Conservation (phyloP, 2,329 filamentous ascomycete genomes). For the Mycosphaerella sp. region DNA sequence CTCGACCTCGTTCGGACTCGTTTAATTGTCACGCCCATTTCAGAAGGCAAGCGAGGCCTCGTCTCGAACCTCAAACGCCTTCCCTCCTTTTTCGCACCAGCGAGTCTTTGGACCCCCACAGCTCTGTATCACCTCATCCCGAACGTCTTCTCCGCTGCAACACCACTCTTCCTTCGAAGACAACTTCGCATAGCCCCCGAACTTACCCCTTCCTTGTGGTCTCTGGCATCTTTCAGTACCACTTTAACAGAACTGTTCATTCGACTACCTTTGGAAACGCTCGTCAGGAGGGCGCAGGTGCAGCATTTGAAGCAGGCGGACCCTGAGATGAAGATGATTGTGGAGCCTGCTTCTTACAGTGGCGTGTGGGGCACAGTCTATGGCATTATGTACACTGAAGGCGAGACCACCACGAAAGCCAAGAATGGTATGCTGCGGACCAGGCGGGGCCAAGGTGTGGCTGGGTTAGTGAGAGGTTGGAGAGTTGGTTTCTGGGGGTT, state of each 20-base stretch:
- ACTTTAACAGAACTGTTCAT: conserved; percentile 75
- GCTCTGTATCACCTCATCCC: conserved; percentile 83
- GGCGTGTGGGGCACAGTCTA: conserved; percentile 92
- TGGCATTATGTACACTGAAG: conserved; percentile 77
- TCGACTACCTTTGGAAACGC: conserved; percentile 85
- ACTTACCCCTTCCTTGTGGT: conserved; percentile 73
- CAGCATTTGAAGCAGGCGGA: conserved; percentile 25
- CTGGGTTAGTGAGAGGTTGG: conserved; percentile 67
- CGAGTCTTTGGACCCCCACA: conserved; percentile 65
- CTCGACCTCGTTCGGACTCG: conserved; percentile 83
- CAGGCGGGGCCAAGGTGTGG: conserved; percentile 58
- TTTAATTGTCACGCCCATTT: conserved; percentile 71
- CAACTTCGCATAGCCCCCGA: conserved; percentile 77
- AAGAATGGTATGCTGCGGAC: conserved; percentile 36
- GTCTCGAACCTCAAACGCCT: conserved; percentile 70
- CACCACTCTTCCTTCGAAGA: conserved; percentile 78
- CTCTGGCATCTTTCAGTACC: conserved; percentile 71
- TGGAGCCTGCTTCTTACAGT: conserved; percentile 71
- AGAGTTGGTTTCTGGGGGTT: conserved; percentile 72
- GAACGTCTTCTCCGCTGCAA: conserved; percentile 72
- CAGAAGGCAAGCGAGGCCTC: conserved; percentile 67
- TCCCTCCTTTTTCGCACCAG: conserved; percentile 62
- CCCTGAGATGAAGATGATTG: conserved; percentile 58
- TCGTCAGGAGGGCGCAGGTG: conserved; percentile 81
- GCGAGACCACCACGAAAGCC: conserved; percentile 43